Evolutionary conservation across 1,139 yeast genomes (phyloP).

Genomic region (Geotrichum candidum): DNA sequence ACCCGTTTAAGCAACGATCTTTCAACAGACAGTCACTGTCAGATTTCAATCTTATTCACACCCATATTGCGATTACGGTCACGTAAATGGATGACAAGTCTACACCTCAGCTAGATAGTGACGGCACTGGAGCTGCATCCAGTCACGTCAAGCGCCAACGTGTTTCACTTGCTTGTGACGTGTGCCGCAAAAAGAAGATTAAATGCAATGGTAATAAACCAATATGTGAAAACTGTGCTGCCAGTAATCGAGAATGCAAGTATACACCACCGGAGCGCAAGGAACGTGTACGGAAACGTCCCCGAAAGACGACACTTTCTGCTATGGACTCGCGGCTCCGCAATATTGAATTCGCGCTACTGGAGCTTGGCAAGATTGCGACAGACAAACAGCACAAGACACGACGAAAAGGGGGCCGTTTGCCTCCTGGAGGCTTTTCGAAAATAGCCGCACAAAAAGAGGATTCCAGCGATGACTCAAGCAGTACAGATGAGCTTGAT

Average conservation of each 20-base stretch:
- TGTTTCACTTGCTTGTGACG: slow-evolving; percentile 48
- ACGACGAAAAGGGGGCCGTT: not conserved
- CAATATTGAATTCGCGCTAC: not conserved
- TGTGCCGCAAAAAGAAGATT: slow-evolving; percentile 61
- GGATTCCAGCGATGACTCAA: not conserved
- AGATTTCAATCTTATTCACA: not conserved
- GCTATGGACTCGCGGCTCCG: not conserved
- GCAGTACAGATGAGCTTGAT: not conserved
- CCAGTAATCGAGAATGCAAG: slow-evolving; percentile 36
- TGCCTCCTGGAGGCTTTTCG: not conserved
- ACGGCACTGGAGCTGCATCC: not conserved
- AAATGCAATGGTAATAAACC: slow-evolving; percentile 74
- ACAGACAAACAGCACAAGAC: not conserved
- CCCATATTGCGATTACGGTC: not conserved
- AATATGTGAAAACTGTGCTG: slow-evolving; percentile 52
- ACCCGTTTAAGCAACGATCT: too few relatives aligned
- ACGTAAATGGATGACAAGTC: not conserved
- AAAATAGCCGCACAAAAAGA: too few relatives aligned
- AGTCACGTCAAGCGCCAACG: slow-evolving; percentile 30
- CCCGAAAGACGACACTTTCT: not conserved
- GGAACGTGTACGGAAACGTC: not conserved
- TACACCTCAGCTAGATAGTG: not conserved
- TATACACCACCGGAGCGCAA: slow-evolving; percentile 28
- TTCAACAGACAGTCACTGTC: not conserved
- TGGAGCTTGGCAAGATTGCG: not conserved